Percentiles rank a stretch among this genome's conserved stretches.
These are phyloP conservation scores for Populus euphratica DNA, from an alignment of 345 rosid genomes.

Conservation along the genomic window DNA sequence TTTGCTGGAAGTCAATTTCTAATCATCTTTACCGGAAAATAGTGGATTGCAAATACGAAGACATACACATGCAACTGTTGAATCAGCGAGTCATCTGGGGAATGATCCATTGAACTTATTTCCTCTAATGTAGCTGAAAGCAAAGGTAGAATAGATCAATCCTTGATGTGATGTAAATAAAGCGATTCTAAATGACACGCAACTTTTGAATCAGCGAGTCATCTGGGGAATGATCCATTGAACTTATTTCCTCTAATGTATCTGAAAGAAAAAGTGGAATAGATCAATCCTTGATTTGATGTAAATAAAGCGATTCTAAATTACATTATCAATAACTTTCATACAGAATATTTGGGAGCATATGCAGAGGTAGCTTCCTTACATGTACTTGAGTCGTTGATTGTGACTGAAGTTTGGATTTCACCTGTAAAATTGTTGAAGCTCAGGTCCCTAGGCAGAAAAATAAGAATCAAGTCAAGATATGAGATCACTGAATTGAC, in stretches of 20 bases:
- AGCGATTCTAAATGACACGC: background rate
- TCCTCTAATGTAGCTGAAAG: background rate
- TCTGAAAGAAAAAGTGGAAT: background rate
- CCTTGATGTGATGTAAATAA: background rate
- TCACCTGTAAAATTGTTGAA: constrained; percentile 7
- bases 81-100: background rate
- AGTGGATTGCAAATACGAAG: background rate
- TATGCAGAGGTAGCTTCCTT: background rate
- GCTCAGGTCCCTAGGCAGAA: background rate
- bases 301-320: background rate
- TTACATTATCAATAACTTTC: background rate
- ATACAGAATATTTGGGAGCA: background rate
- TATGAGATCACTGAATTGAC: background rate
- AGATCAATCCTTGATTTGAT: background rate
- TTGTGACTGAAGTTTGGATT: background rate
- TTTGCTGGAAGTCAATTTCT: background rate
- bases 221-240: constrained; percentile 3
- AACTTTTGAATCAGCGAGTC: background rate
- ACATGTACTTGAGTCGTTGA: background rate
- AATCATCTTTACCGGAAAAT: background rate
- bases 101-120: constrained; percentile 3
- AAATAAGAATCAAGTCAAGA: background rate
- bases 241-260: constrained; percentile 1
- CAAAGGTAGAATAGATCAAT: background rate
- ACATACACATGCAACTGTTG: background rate